A percentile compares a stretch with the other conserved stretches of the same genome.
These are phyloP conservation scores for Pseudogymnoascus sp. DNA, from an alignment of 2,329 filamentous ascomycete species.

Conservation along the genomic window DNA sequence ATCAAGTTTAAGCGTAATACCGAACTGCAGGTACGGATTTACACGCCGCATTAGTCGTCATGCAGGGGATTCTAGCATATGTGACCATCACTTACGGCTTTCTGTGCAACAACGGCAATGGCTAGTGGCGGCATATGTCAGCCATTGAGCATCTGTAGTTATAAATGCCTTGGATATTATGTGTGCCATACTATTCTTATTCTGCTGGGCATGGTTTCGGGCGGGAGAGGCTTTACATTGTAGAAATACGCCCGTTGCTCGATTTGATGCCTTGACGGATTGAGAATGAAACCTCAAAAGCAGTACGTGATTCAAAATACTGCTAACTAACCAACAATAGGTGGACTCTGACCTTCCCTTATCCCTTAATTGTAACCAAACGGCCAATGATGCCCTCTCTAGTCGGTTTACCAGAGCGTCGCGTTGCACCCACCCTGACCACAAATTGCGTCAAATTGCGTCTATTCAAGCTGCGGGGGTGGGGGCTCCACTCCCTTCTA, in stretches of 20 bases:
- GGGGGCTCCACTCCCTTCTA: background rate
- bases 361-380: background rate
- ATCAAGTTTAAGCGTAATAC: constrained; percentile 6
- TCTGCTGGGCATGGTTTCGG: background rate
- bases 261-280: too few species aligned
- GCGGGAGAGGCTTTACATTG: background rate
- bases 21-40: background rate
- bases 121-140: background rate
- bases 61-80: background rate
- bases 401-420: background rate
- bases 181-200: background rate
- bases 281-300: background rate
- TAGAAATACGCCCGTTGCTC: background rate
- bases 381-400: background rate
- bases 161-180: background rate
- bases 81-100: background rate
- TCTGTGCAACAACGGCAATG: background rate
- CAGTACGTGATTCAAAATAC: background rate
- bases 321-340: background rate
- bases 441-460: background rate
- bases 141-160: background rate
- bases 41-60: background rate
- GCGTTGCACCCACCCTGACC: background rate
- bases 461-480: background rate
- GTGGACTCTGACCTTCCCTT: background rate